Evolutionary conservation across 208 protist genomes (phyloP).

Genomic region (Wallacemonas sp.): DNA sequence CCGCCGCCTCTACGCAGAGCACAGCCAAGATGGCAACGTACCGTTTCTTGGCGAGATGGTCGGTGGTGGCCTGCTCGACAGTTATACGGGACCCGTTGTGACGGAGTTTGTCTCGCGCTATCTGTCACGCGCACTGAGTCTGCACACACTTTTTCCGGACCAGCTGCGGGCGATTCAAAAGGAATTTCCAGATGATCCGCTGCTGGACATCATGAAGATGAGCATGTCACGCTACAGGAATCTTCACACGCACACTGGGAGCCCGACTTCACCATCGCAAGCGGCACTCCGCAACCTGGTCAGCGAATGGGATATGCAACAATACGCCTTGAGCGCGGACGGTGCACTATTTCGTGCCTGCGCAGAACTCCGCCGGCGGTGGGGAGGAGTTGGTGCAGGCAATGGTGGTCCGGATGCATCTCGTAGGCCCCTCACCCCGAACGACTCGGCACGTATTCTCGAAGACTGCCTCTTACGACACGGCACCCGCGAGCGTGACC

Average conservation of each 20-base stretch:
- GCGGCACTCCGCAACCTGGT: conserved; percentile 33
- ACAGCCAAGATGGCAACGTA: background rate
- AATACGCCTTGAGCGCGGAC: conserved; percentile 80
- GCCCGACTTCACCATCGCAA: background rate
- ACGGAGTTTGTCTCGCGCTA: conserved; percentile 55
- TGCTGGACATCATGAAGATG: conserved; percentile 60
- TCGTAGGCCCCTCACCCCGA: background rate
- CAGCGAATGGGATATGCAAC: conserved; percentile 75
- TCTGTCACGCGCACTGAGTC: conserved; percentile 53
- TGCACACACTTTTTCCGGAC: conserved; percentile 57
- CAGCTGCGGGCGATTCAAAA: conserved; percentile 42
- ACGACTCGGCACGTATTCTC: background rate
- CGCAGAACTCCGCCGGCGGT: conserved; percentile 6
- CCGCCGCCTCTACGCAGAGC: conserved; percentile 20
- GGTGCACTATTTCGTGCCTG: conserved; percentile 57
- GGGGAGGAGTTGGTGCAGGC: too few species aligned
- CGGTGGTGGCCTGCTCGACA: conserved; percentile 66
- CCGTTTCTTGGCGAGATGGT: conserved; percentile 62
- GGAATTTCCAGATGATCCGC: conserved; percentile 54
- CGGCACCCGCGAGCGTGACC: background rate
- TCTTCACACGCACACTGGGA: conserved; percentile 11
- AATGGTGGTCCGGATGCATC: background rate
- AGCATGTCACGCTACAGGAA: conserved; percentile 25
- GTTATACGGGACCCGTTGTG: conserved; percentile 56
- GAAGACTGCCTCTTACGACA: background rate